Conservation (phyloP, 306 rosid species). For the Pueraria montana region DNA sequence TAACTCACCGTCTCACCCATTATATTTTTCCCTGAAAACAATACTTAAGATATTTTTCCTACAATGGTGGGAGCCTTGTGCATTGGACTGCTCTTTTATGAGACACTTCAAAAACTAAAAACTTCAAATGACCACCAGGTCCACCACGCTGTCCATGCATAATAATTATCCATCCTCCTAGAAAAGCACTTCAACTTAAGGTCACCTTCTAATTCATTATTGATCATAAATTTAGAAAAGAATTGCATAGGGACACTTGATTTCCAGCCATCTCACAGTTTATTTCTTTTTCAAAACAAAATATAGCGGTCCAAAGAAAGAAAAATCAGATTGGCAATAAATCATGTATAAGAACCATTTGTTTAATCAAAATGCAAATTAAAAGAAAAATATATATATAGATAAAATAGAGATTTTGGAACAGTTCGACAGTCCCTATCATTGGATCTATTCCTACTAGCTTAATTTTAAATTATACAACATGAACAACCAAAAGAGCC, state of each 20-base stretch:
- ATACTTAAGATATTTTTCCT: background rate
- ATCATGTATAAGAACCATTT: background rate
- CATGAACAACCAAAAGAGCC: slow-evolving; percentile 1
- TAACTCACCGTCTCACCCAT: background rate
- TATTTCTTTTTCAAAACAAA: slow-evolving; percentile 25
- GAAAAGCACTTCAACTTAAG: slow-evolving; percentile 30
- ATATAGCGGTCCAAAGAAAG: slow-evolving; percentile 26
- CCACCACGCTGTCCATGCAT: too few species aligned
- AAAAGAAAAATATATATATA: background rate
- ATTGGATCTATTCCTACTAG: slow-evolving; percentile 9
- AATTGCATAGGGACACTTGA: background rate
- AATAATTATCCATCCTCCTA: background rate
- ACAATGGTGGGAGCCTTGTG: background rate
- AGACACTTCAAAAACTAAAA: slow-evolving; percentile 19
- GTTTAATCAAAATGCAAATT: slow-evolving; percentile 20
- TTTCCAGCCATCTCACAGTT: slow-evolving; percentile 20
- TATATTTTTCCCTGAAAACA: slow-evolving; percentile 18
- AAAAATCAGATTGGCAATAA: slow-evolving; percentile 6
- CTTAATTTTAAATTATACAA: slow-evolving; percentile 14
- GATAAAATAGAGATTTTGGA: slow-evolving; percentile 36
- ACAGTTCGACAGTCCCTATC: background rate
- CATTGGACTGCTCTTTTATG: background rate
- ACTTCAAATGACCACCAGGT: background rate
- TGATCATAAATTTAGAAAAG: slow-evolving; percentile 8
- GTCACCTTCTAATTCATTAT: background rate